These are phyloP conservation scores for Ormosia semicastrata DNA, from an alignment of 306 rosid genomes.

Conservation along the genomic window DNA sequence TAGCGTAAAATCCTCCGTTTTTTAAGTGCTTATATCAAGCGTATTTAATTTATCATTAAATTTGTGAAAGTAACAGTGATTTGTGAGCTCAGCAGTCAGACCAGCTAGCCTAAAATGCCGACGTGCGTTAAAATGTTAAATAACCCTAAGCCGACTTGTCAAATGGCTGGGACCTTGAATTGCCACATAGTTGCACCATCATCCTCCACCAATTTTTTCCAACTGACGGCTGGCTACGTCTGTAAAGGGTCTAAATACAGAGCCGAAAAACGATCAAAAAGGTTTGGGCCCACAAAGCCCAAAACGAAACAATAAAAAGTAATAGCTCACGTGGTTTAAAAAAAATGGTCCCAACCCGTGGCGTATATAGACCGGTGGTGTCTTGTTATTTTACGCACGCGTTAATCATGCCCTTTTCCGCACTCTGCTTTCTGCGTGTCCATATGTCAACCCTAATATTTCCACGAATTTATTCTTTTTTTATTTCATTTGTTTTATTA, in stretches of 20 bases:
- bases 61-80: not conserved
- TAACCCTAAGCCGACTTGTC: not conserved
- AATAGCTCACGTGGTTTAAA: conserved; percentile 29
- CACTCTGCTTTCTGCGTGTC: not conserved
- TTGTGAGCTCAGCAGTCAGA: not conserved
- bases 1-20: no score
- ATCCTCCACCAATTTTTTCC: not conserved
- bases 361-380: not conserved
- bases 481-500: not conserved
- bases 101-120: not conserved
- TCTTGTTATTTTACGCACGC: conserved; percentile 52
- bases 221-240: not conserved
- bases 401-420: conserved; percentile 36
- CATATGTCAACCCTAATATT: no score
- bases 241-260: not conserved
- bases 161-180: not conserved
- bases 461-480: not conserved
- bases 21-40: no score
- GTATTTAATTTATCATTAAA: not conserved
- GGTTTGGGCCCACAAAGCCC: not conserved
- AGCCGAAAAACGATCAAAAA: conserved; percentile 2
- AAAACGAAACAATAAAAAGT: not conserved
- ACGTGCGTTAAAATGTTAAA: not conserved
- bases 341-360: not conserved
- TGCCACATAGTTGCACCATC: not conserved